Percentiles rank a stretch among this genome's conserved stretches.
Conservation (phyloP, 139 green algal species). For the Tetradesmus lagerheimii region DNA sequence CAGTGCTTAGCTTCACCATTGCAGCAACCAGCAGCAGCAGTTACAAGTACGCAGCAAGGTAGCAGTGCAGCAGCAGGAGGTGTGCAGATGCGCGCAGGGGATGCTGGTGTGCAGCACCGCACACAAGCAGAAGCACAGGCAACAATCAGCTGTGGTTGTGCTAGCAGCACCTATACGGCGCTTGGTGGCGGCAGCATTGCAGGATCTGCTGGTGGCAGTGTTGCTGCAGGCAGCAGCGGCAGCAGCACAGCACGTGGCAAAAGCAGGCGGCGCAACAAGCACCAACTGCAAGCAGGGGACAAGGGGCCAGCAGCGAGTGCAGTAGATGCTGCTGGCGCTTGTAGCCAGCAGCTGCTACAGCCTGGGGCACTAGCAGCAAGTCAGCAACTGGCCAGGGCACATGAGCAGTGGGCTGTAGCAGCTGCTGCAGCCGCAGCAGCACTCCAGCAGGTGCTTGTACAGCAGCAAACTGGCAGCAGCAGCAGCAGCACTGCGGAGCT, state of each 20-base stretch:
- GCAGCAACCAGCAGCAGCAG: conserved; percentile 70
- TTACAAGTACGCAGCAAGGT: conserved; percentile 90
- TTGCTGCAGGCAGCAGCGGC: not conserved
- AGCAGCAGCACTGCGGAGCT: conserved; percentile 10
- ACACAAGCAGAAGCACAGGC: conserved; percentile 74
- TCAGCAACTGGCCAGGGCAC: not conserved
- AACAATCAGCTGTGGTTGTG: not conserved
- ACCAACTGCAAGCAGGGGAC: not conserved
- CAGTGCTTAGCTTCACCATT: not conserved
- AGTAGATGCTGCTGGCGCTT: not conserved
- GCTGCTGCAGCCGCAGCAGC: not conserved
- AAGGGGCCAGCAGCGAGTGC: not conserved
- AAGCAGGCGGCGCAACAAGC: not conserved
- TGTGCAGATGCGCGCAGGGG: not conserved
- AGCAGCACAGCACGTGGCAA: not conserved
- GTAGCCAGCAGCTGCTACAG: not conserved
- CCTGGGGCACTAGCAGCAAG: not conserved
- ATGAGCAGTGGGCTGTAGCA: not conserved
- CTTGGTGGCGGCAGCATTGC: not conserved
- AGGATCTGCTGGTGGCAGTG: not conserved
- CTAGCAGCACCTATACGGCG: not conserved
- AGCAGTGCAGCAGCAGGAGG: conserved; percentile 58
- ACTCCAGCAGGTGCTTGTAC: not conserved
- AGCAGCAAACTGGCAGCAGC: not conserved
- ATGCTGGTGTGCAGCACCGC: conserved; percentile 78